Percentiles rank a stretch among this genome's conserved stretches.
These are phyloP conservation scores for Graphilbum sp. DNA, from an alignment of 2,329 filamentous ascomycete genomes.

Conservation along the genomic window DNA sequence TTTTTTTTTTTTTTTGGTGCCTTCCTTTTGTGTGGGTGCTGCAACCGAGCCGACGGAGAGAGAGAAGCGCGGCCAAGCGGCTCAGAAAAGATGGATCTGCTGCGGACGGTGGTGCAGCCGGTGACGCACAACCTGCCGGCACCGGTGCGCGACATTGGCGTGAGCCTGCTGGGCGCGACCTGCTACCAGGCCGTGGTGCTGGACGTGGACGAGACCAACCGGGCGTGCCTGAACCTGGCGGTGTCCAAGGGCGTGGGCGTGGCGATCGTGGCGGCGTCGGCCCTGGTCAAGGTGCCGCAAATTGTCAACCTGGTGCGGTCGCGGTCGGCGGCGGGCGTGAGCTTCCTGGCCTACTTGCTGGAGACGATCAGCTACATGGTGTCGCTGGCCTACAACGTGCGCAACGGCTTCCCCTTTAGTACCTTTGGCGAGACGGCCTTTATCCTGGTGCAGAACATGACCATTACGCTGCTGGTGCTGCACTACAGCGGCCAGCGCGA, in stretches of 20 bases:
- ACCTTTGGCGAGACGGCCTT: slow-evolving; percentile 92
- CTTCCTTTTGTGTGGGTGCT: too few species aligned
- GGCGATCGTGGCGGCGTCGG: slow-evolving; percentile 78
- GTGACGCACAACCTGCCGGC: slow-evolving; percentile 58
- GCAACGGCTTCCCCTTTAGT: slow-evolving; percentile 85
- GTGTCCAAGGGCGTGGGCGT: slow-evolving; percentile 87
- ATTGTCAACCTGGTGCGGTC: slow-evolving; percentile 80
- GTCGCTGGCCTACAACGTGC: slow-evolving; percentile 78
- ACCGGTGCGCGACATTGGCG: slow-evolving; percentile 57
- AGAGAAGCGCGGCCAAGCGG: too few species aligned
- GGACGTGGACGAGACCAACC: slow-evolving; percentile 63
- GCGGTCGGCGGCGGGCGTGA: slow-evolving; percentile 67
- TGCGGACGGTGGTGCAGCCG: slow-evolving; percentile 46
- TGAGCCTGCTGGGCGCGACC: slow-evolving; percentile 61
- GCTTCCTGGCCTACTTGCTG: slow-evolving; percentile 80
- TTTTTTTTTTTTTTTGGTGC: too few species aligned
- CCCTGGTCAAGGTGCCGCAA: slow-evolving; percentile 92
- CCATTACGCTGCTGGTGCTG: slow-evolving; percentile 74
- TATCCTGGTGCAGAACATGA: slow-evolving; percentile 82
- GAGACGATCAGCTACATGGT: slow-evolving; percentile 83
- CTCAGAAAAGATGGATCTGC: slow-evolving; percentile 36
- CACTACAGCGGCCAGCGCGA: slow-evolving; percentile 57
- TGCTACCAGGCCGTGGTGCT: slow-evolving; percentile 83
- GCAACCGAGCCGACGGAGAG: too few species aligned
- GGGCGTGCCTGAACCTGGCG: slow-evolving; percentile 71